Conservation (phyloP, 331 rosid genomes). For the Erythrophleum ivorense region DNA sequence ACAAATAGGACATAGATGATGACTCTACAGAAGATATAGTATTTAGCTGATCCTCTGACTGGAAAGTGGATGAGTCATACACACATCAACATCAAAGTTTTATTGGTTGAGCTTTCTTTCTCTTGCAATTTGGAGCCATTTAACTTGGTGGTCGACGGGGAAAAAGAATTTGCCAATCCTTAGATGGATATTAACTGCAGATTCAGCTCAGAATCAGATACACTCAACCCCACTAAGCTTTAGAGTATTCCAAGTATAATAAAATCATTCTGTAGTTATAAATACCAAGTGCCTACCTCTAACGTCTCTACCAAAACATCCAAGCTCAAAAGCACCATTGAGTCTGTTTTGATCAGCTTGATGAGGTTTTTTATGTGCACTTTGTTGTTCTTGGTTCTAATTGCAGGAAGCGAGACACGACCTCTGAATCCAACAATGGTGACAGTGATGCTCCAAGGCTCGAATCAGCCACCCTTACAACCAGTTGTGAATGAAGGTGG, state of each 20-base stretch:
- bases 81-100: slow-evolving; percentile 39
- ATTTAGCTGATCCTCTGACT: not conserved
- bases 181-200: not conserved
- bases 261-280: slow-evolving; percentile 9
- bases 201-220: slow-evolving; percentile 31
- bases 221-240: slow-evolving; percentile 40
- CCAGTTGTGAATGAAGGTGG: slow-evolving; percentile 27
- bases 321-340: not conserved
- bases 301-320: slow-evolving; percentile 23
- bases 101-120: slow-evolving; percentile 28
- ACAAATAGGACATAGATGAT: not conserved
- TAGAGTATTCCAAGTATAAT: not conserved
- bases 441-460: slow-evolving; percentile 16
- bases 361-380: slow-evolving; percentile 21
- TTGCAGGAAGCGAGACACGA: slow-evolving; percentile 50
- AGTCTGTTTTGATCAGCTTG: not conserved
- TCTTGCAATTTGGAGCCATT: slow-evolving; percentile 34
- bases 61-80: slow-evolving; percentile 44
- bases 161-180: not conserved
- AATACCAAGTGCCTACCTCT: slow-evolving; percentile 28
- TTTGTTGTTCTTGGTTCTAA: slow-evolving; percentile 40
- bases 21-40: not conserved
- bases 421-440: slow-evolving; percentile 30
- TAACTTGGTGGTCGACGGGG: slow-evolving; percentile 10
- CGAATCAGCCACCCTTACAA: slow-evolving; percentile 21